A percentile compares a stretch with the other conserved stretches of the same genome.
These are phyloP conservation scores for Pisolithus tinctorius DNA, from an alignment of 768 basidiomycete species.

Conservation along the genomic window DNA sequence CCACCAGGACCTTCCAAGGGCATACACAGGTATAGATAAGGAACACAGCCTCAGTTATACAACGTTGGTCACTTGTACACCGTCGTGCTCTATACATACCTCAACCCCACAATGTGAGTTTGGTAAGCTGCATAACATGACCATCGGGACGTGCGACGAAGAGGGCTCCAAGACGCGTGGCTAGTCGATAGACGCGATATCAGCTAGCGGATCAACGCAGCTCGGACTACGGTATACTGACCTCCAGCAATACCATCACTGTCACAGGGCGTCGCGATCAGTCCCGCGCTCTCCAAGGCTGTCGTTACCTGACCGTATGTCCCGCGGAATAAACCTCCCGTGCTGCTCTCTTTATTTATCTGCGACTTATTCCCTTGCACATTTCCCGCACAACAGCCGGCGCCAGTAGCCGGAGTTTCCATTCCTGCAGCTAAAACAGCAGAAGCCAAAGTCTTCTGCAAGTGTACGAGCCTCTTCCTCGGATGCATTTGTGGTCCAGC, in stretches of 20 bases:
- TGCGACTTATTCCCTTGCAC: neutral
- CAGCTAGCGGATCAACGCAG: neutral
- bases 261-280: slow-evolving; percentile 27
- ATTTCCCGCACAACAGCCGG: neutral
- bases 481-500: slow-evolving; percentile 7
- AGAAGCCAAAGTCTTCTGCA: slow-evolving; percentile 30
- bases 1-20: neutral
- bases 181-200: slow-evolving; percentile 13
- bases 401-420: slow-evolving; percentile 24
- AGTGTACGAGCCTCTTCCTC: slow-evolving; percentile 18
- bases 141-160: slow-evolving; percentile 32
- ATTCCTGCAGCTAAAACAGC: slow-evolving; percentile 37
- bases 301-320: slow-evolving; percentile 38
- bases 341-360: slow-evolving; percentile 7
- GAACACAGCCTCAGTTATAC: neutral
- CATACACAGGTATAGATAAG: slow-evolving; percentile 10
- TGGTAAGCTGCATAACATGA: slow-evolving; percentile 30
- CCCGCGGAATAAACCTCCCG: slow-evolving; percentile 33
- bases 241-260: slow-evolving; percentile 26
- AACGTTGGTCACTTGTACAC: too few species aligned
- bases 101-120: slow-evolving; percentile 38
- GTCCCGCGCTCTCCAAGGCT: slow-evolving; percentile 32
- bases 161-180: slow-evolving; percentile 34
- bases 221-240: slow-evolving; percentile 10
- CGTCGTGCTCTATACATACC: neutral